These are phyloP conservation scores for Pythium biforme DNA, from an alignment of 352 stramenopile species.

Conservation along the genomic window DNA sequence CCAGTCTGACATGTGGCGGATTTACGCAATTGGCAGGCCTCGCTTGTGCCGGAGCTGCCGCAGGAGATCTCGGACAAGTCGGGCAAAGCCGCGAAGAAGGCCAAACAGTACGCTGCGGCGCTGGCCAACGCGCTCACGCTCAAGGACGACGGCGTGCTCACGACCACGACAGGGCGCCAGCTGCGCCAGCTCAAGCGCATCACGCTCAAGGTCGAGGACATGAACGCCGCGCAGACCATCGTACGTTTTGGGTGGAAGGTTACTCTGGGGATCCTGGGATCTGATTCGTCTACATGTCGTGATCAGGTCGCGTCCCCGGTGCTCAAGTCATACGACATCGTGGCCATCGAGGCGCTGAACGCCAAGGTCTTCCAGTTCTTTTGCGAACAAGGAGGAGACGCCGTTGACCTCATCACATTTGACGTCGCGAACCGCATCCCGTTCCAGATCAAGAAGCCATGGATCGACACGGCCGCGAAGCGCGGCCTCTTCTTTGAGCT, in stretches of 20 bases:
- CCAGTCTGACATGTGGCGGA: too few relatives aligned
- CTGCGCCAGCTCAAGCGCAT: constrained; percentile 66
- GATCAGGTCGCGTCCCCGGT: constrained; percentile 46
- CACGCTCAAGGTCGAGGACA: constrained; percentile 77
- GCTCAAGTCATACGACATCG: constrained; percentile 72
- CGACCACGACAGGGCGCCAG: constrained; percentile 28
- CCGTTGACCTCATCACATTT: constrained; percentile 80
- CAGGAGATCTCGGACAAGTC: constrained; percentile 35
- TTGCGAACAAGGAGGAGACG: constrained; percentile 67
- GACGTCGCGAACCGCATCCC: constrained; percentile 76
- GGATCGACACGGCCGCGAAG: constrained; percentile 69
- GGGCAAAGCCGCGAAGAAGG: constrained; percentile 57
- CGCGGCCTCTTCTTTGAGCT: constrained; percentile 78
- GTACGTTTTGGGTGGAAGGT: constrained; percentile 30
- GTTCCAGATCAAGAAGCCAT: constrained; percentile 76
- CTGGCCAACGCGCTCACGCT: constrained; percentile 44
- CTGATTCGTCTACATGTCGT: not conserved
- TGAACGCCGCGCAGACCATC: constrained; percentile 55
- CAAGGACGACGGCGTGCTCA: constrained; percentile 18
- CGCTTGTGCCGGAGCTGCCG: constrained; percentile 32
- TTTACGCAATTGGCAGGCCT: constrained; percentile 15
- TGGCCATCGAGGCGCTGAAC: constrained; percentile 64
- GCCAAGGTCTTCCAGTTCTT: constrained; percentile 82
- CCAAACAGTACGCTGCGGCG: constrained; percentile 56
- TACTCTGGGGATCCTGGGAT: not conserved